phyloP scores from a whole-genome alignment of 768 basidiomycete genomes.

The Lentinula boryana region DNA sequence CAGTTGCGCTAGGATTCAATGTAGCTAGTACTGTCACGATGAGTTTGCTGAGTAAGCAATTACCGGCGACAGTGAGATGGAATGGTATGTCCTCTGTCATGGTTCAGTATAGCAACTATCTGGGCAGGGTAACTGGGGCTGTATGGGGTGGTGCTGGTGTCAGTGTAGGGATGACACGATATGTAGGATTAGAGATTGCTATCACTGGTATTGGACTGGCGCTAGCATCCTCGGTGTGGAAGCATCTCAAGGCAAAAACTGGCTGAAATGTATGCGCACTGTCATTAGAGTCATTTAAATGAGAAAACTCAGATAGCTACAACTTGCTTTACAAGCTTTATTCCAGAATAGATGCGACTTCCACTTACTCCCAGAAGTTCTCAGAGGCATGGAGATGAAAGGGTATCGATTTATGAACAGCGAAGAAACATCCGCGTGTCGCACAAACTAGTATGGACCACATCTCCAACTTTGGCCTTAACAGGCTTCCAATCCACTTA shows the following conservation, averaged over 20 bases:
- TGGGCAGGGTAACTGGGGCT: conserved; percentile 59
- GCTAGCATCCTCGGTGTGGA: conserved; percentile 54
- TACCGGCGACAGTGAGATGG: conserved; percentile 47
- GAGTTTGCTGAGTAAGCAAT: conserved; percentile 61
- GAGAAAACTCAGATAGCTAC: no score
- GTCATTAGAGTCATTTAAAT: no score
- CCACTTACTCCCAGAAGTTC: no score
- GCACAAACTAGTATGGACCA: no score
- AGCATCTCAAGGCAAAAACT: conserved; percentile 56
- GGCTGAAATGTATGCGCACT: conserved; percentile 26
- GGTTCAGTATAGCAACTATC: conserved; percentile 67
- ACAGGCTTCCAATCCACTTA: conserved; percentile 6
- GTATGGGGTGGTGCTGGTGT: conserved; percentile 64
- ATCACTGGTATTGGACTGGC: conserved; percentile 53
- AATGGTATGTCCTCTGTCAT: conserved; percentile 49
- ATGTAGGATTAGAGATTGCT: conserved; percentile 52
- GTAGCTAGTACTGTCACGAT: conserved; percentile 65
- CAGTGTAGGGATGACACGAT: conserved; percentile 41
- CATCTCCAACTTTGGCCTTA: background rate
- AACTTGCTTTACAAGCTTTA: no score
- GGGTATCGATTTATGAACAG: background rate
- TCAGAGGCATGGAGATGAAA: no score
- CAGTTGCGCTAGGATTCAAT: conserved; percentile 68
- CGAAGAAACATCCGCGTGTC: background rate
- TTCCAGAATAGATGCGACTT: no score